Percentiles rank a stretch among this genome's conserved stretches.
phyloP scores from a whole-genome alignment of 176 grass and related monocot genomes.

The Lolium multiflorum region DNA sequence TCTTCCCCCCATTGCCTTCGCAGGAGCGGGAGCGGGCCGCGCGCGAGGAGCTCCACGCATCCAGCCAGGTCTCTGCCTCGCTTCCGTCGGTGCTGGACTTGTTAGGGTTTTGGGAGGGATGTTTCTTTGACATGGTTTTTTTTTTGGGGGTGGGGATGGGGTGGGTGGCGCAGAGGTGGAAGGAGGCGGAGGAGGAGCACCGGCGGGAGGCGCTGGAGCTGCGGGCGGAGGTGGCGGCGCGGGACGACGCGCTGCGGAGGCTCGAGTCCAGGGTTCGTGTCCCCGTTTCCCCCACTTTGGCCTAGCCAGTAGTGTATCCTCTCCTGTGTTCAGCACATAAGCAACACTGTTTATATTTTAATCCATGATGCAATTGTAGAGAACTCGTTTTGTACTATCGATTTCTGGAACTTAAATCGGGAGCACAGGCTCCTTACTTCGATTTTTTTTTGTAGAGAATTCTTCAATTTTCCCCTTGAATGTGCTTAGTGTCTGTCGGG shows the following conservation, averaged over 20 bases:
- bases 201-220: slow-evolving; percentile 44
- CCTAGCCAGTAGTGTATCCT: background rate
- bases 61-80: background rate
- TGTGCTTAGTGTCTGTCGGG: background rate
- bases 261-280: slow-evolving; percentile 52
- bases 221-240: slow-evolving; percentile 38
- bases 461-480: background rate
- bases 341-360: background rate
- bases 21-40: slow-evolving; percentile 76
- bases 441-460: background rate
- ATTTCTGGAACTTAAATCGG: background rate
- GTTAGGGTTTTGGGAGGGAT: background rate
- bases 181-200: slow-evolving; percentile 46
- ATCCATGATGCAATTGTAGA: background rate
- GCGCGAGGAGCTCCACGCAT: slow-evolving; percentile 54
- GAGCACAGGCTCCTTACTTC: too few relatives aligned
- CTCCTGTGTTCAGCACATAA: background rate
- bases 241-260: slow-evolving; percentile 37
- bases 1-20: background rate
- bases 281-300: background rate
- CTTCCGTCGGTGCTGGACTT: background rate
- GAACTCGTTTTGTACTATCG: background rate
- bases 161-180: slow-evolving; percentile 47
- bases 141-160: background rate
- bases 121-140: background rate